phyloP scores from a whole-genome alignment of 306 rosid species.

The Cucurbita argyrosperma region DNA sequence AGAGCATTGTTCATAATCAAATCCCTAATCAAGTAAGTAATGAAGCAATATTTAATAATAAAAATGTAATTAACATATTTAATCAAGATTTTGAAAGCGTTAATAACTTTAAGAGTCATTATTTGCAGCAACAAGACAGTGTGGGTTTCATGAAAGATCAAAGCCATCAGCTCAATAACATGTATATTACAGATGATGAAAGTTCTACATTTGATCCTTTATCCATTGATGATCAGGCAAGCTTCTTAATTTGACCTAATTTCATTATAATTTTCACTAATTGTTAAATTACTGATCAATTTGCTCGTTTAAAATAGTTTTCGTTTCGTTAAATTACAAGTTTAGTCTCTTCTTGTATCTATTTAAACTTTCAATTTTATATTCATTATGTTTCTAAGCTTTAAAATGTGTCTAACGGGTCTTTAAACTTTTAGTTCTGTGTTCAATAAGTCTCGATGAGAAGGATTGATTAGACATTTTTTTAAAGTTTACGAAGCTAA shows the following conservation, averaged over 20 bases:
- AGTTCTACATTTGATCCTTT: neutral
- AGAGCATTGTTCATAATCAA: neutral
- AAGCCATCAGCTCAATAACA: neutral
- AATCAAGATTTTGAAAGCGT: neutral
- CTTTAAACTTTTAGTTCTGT: too few species aligned
- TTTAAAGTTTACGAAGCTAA: too few species aligned
- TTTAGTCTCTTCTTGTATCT: too few species aligned
- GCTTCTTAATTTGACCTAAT: neutral
- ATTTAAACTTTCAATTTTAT: too few species aligned
- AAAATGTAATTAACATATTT: too few species aligned
- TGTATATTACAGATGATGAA: neutral
- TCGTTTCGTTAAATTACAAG: too few species aligned
- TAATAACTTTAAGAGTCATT: neutral
- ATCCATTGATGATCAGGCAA: constrained; percentile 1
- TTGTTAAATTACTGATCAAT: too few species aligned
- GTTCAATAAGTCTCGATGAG: too few species aligned
- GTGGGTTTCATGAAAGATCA: neutral
- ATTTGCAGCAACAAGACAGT: neutral
- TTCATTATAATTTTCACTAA: neutral
- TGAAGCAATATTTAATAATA: neutral
- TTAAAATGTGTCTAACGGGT: too few species aligned
- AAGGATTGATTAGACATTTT: too few species aligned
- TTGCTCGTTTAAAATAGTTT: neutral
- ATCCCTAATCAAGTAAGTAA: neutral
- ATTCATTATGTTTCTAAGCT: too few species aligned